Evolutionary conservation across 179 eudicot genomes (phyloP), one percentile per base, ranked within the genome.

Genomic region (Beta corolliflora): DNA sequence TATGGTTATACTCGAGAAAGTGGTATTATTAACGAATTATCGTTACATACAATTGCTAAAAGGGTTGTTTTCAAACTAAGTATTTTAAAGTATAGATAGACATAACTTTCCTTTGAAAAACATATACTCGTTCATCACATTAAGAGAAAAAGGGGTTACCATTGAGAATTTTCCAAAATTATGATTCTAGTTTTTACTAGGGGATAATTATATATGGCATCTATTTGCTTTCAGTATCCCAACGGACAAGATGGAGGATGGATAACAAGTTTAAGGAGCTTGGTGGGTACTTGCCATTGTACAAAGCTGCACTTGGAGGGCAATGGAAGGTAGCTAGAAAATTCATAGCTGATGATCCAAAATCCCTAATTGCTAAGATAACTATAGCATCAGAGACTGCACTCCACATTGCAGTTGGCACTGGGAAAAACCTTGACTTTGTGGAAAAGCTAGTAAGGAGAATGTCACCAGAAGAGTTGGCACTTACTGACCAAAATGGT

Each of bases 311-410:
- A 0, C 61, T 85, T 0, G n/a, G 19, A 50, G 85, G 85, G 3
- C 50, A 85, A 3, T 85, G 87, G 87, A 79, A 77, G 13, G 81
- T 79, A 13, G 85, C 87, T 41, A 74, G 78, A 36, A 64, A 50
- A 16, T 78, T 79, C 71, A 45, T 85, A 1, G 83, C 79, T 7
- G 69, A 79, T 13, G 85, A 85, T 55, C 87, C 83, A 0, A 82
- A 82, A 16, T 85, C 87, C 2, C n/a, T 82, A 9, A 85, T 67
- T 0, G 85, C 87, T 25, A 85, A 70, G 25, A 85, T 85, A 31
- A 73, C 85, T n/a, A 79, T 85, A 3, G 78, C 85, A 18, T 85
- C 82, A 9, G 87, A 85, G 64, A 85, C 87, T 0, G 87, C 80
- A 2, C 81, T 85, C 16, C 87, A 85, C 77, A 78, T 84, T 4